A percentile compares a stretch with the other conserved stretches of the same genome.
phyloP scores from a whole-genome alignment of 306 rosid species.

The Heteromeles arbutifolia region DNA sequence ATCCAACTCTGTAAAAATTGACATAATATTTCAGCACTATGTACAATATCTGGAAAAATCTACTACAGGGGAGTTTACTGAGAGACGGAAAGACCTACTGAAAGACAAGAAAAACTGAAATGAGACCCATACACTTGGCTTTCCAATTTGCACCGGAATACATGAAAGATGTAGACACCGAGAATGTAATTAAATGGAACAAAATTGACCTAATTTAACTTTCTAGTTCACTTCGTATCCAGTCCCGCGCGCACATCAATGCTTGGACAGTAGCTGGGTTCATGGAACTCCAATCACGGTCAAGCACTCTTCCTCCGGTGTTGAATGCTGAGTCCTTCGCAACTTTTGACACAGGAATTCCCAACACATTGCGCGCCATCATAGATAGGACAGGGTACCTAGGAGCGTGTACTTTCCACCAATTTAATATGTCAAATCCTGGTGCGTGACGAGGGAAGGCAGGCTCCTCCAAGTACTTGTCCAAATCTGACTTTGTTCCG shows the following conservation, averaged over 20 bases:
- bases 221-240: conserved; percentile 92
- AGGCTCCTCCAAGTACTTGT: conserved; percentile 93
- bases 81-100: not conserved
- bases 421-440: conserved; percentile 72
- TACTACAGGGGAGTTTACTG: not conserved
- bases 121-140: conserved; percentile 28
- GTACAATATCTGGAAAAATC: not conserved
- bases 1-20: not conserved
- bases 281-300: conserved; percentile 71
- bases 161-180: not conserved
- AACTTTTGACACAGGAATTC: conserved; percentile 76
- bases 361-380: conserved; percentile 92
- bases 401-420: conserved; percentile 99
- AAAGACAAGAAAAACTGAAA: not conserved
- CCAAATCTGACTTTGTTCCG: conserved; percentile 75
- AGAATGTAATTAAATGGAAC: not conserved
- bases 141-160: conserved; percentile 37
- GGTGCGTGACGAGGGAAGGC: conserved; percentile 69
- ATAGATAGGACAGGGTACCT: conserved; percentile 90
- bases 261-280: conserved; percentile 73
- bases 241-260: conserved; percentile 89
- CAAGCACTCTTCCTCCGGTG: conserved; percentile 48
- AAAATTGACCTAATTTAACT: conserved; percentile 25
- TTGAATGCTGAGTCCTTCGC: conserved; percentile 53
- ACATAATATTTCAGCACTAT: not conserved